phyloP scores from a whole-genome alignment of 139 green algal species.

The Chlorella sp. region DNA sequence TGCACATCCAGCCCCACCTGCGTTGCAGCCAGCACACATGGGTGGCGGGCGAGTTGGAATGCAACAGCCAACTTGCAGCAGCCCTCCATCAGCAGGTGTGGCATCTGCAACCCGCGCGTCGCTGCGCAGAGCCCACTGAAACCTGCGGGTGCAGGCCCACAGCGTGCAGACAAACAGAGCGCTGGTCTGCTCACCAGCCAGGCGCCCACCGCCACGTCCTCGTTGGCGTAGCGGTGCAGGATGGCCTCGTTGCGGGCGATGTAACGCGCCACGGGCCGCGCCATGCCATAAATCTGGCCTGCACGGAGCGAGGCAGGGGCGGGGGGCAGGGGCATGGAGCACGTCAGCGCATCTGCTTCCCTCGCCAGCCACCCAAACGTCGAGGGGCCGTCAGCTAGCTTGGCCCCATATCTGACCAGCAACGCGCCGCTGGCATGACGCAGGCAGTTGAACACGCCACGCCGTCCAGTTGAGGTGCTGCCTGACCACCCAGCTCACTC shows the following conservation, averaged over 20 bases:
- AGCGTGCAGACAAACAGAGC: background rate
- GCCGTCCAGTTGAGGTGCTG: background rate
- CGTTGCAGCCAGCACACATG: background rate
- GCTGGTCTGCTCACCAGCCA: slow-evolving; percentile 52
- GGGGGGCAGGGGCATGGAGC: background rate
- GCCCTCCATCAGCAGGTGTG: no score
- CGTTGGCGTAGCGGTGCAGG: slow-evolving; percentile 73
- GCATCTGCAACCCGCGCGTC: no score
- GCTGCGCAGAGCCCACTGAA: no score
- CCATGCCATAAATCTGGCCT: slow-evolving; percentile 65
- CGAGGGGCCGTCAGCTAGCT: no score
- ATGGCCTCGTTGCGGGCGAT: slow-evolving; percentile 57
- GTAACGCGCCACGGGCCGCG: slow-evolving; percentile 60
- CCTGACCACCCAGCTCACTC: background rate
- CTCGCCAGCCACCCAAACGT: background rate
- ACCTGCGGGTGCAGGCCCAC: background rate
- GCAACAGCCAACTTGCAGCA: no score
- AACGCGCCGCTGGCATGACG: background rate
- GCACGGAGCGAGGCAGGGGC: background rate
- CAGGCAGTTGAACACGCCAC: background rate
- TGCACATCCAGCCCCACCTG: slow-evolving; percentile 69
- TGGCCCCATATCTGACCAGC: background rate
- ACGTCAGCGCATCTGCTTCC: background rate
- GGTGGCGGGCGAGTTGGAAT: no score
- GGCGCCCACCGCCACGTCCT: slow-evolving; percentile 77